Percentiles rank a stretch among this genome's conserved stretches.
Conservation (phyloP, 257 asterid genomes). For the Penstemon barbatus region DNA sequence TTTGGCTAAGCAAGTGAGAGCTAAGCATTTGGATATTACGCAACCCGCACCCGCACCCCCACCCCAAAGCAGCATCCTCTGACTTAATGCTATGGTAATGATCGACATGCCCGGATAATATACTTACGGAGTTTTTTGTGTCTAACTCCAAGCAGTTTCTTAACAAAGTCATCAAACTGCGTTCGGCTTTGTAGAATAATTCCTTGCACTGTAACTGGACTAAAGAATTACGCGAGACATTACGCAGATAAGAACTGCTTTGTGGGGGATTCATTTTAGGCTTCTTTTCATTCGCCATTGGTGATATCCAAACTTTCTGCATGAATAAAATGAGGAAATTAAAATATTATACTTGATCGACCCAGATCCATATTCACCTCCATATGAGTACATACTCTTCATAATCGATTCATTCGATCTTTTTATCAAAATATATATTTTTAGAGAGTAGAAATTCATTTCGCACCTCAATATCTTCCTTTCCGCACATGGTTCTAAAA, state of each 20-base stretch:
- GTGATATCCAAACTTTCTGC: no score
- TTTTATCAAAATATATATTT: no score
- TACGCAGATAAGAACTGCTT: slow-evolving; percentile 37
- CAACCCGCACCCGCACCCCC: slow-evolving; percentile 78
- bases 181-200: slow-evolving; percentile 39
- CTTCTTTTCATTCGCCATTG: no score
- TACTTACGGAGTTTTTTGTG: slow-evolving; percentile 42
- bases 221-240: slow-evolving; percentile 34
- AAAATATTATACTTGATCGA: no score
- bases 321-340: no score
- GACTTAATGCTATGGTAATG: slow-evolving; percentile 63
- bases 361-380: no score
- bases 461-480: no score
- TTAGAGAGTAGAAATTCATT: no score
- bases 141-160: slow-evolving; percentile 67
- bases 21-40: slow-evolving; percentile 95
- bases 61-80: slow-evolving; percentile 67
- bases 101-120: slow-evolving; percentile 70
- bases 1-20: slow-evolving; percentile 70
- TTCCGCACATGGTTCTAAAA: no score
- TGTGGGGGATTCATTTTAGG: slow-evolving; percentile 9
- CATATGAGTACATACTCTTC: no score
- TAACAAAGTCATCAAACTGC: slow-evolving; percentile 57
- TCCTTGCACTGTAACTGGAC: slow-evolving; percentile 47
- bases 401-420: no score